phyloP scores from a whole-genome alignment of 805 yeast species.

The Cyberlindnera saturnus region DNA sequence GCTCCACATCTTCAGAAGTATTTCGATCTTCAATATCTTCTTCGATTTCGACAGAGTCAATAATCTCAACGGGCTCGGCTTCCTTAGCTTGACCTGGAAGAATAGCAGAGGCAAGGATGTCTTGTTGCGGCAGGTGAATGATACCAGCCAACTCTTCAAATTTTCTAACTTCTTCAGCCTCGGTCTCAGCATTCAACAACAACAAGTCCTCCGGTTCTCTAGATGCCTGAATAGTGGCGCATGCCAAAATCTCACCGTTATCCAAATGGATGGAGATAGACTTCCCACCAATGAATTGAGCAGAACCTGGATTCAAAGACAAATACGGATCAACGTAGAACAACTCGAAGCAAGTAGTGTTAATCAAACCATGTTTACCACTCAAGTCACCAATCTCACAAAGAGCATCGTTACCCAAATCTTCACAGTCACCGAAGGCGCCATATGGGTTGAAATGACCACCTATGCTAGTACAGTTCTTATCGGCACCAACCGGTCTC shows the following conservation, averaged over 20 bases:
- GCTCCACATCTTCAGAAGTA: slow-evolving; percentile 4
- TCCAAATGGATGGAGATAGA: slow-evolving; percentile 50
- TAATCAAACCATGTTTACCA: slow-evolving; percentile 71
- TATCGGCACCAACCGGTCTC: slow-evolving; percentile 41
- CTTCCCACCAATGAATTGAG: slow-evolving; percentile 54
- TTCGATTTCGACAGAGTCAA: not conserved
- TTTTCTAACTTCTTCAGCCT: slow-evolving; percentile 20
- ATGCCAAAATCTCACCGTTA: slow-evolving; percentile 51
- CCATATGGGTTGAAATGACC: slow-evolving; percentile 59
- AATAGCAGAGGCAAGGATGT: slow-evolving; percentile 1
- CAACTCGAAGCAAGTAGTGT: slow-evolving; percentile 62
- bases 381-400: slow-evolving; percentile 74
- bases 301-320: slow-evolving; percentile 49
- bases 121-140: not conserved
- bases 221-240: slow-evolving; percentile 45
- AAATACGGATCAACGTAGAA: slow-evolving; percentile 59
- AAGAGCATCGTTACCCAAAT: slow-evolving; percentile 41
- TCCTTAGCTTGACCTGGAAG: not conserved
- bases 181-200: slow-evolving; percentile 22
- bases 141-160: slow-evolving; percentile 23
- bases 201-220: slow-evolving; percentile 24
- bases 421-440: slow-evolving; percentile 49
- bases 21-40: slow-evolving; percentile 7
- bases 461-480: slow-evolving; percentile 50
- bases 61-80: not conserved